Base-by-base conservation (phyloP, 192 early-diverging fungal species). In the Umbelopsis vinacea region DNA sequence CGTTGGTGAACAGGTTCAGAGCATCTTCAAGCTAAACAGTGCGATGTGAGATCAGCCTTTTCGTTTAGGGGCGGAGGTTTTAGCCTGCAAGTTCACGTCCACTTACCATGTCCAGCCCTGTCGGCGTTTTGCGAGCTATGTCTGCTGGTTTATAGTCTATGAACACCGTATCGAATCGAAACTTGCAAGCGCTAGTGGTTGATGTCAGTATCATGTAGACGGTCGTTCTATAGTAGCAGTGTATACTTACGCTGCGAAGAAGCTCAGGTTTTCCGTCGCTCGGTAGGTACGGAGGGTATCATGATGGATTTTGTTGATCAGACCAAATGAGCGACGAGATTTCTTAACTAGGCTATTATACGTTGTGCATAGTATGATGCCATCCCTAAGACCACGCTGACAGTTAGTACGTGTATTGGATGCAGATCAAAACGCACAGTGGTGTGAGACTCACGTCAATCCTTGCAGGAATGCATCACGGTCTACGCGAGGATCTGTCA, bases 161-260 rank as follows among this genome's bases (percentile, higher is more conserved):
- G 60, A 86, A 82, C 54, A 77, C 74, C 40, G 84, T 75, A 35
- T 86, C 85, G 63, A 86, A 80, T 35, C 87, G 71, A 66, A 86
- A 85, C 73, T 86, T 88, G 43, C 84, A 85, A 21, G 87, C 87
- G n/a, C 87, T 88, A 63, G 24, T 69, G 11, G 21, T 57, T 24
- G 50, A 12, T 40, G 46, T 45, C 15, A 46, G 33, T 69, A 11
- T 7, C 8, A n/a, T n/a, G n/a, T n/a, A n/a, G n/a, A n/a, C n/a
- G n/a, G n/a, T n/a, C n/a, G n/a, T n/a, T n/a, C n/a, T n/a, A n/a
- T n/a, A n/a, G n/a, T n/a, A n/a, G 7, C 9, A 67, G 48, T 40
- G n/a, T n/a, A n/a, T 15, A 76, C 83, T 73, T 82, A 88, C 87
- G 85, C 84, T 10, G 84, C 72, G 74, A 88, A 84, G 67, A 88